Conservation (phyloP, 2,329 filamentous ascomycete genomes). For the Botrytis porri region DNA sequence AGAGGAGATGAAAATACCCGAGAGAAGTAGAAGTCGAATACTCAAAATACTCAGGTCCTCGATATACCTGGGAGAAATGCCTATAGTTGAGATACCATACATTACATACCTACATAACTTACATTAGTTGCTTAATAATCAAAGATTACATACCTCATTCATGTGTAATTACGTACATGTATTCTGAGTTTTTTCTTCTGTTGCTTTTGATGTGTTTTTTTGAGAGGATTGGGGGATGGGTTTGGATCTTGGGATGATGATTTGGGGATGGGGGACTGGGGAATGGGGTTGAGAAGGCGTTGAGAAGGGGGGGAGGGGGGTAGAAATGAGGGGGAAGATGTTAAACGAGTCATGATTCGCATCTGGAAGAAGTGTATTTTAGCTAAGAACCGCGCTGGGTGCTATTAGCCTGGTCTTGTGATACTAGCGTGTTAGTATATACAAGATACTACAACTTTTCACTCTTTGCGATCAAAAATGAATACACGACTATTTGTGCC, state of each 20-base stretch:
- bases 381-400: neutral
- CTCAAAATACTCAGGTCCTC: neutral
- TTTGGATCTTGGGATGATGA: neutral
- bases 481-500: neutral
- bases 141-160: neutral
- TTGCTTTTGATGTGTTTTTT: neutral
- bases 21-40: neutral
- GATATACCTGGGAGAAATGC: neutral
- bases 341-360: too few relatives aligned
- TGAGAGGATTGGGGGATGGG: neutral
- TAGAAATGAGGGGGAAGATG: neutral
- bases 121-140: neutral
- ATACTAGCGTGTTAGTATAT: neutral
- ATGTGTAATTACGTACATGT: neutral
- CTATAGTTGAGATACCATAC: neutral
- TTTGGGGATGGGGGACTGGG: neutral
- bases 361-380: too few relatives aligned
- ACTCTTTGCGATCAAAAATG: too few relatives aligned
- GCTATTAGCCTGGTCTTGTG: neutral
- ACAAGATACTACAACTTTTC: neutral
- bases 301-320: neutral
- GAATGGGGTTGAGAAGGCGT: neutral
- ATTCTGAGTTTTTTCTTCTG: neutral
- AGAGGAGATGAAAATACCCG: neutral
- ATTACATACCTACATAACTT: neutral